These are phyloP conservation scores for Calonectria fujianensis DNA, from an alignment of 2,329 filamentous ascomycete genomes.

Conservation along the genomic window DNA sequence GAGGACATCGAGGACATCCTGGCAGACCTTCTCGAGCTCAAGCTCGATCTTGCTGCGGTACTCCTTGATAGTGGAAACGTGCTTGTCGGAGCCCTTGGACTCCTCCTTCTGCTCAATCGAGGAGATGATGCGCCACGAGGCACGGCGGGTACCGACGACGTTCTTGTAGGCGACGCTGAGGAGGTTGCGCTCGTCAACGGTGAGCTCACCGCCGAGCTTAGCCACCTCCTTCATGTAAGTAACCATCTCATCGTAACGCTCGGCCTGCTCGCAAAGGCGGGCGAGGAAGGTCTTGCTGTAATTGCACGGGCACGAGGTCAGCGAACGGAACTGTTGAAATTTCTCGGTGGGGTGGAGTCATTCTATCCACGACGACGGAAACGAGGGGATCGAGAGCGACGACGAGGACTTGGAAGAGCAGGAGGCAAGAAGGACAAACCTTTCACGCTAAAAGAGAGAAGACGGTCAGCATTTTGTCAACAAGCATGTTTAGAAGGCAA, in stretches of 20 bases:
- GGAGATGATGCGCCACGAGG: constrained; percentile 99
- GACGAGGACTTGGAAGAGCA: constrained; percentile 37
- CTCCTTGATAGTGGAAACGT: constrained; percentile 94
- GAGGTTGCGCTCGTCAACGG: constrained; percentile 98
- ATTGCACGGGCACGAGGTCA: constrained; percentile 55
- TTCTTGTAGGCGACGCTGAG: constrained; percentile 99
- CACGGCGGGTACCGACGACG: constrained; percentile 97
- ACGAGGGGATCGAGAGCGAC: constrained; percentile 42
- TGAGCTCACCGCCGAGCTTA: constrained; percentile 87
- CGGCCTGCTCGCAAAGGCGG: constrained; percentile 99
- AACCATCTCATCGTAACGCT: constrained; percentile 99
- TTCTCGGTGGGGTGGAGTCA: constrained; percentile 48
- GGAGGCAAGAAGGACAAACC: constrained; percentile 68
- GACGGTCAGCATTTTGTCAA: constrained; percentile 59
- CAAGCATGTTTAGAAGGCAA: constrained; percentile 27
- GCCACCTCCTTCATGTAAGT: constrained; percentile 99
- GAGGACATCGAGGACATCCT: constrained; percentile 96
- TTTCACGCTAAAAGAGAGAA: constrained; percentile 76
- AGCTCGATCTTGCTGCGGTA: constrained; percentile 99
- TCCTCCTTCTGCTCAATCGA: constrained; percentile 99
- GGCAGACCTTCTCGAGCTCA: constrained; percentile 98
- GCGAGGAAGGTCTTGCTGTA: constrained; percentile 99
- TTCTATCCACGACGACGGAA: constrained; percentile 43
- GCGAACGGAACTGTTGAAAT: constrained; percentile 47
- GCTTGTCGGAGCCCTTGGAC: constrained; percentile 97